Conservation (phyloP, 2,329 filamentous ascomycete species). For the Didymella lethalis region DNA sequence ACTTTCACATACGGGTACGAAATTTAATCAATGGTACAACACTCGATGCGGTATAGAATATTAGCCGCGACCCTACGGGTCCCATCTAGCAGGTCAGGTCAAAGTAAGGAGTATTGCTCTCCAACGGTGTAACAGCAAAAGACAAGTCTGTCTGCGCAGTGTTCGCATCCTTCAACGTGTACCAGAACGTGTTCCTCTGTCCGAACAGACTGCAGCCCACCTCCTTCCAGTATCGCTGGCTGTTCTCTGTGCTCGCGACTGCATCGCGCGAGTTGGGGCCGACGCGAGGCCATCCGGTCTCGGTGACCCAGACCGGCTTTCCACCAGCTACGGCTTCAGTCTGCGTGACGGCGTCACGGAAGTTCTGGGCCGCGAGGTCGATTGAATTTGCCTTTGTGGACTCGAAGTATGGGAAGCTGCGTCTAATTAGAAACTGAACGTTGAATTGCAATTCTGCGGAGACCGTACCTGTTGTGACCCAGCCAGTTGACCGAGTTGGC, state of each 20-base stretch:
- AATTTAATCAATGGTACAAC: no score
- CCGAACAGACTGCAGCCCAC: conserved; percentile 43
- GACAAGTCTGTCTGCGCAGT: conserved; percentile 50
- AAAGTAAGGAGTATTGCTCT: conserved; percentile 61
- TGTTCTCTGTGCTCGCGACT: conserved; percentile 37
- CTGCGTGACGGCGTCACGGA: conserved; percentile 68
- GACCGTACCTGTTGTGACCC: conserved; percentile 71
- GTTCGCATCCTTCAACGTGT: conserved; percentile 52
- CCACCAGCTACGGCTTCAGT: conserved; percentile 66
- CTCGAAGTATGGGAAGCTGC: conserved; percentile 80
- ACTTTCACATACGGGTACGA: no score
- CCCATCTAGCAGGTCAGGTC: conserved; percentile 58
- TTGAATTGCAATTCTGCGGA: background rate
- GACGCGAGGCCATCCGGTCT: conserved; percentile 77
- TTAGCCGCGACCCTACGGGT: no score
- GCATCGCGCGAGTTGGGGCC: conserved; percentile 37
- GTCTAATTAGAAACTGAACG: background rate
- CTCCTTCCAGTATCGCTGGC: conserved; percentile 38
- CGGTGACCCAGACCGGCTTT: conserved; percentile 83
- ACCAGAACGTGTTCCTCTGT: conserved; percentile 41
- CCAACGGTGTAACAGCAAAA: conserved; percentile 63
- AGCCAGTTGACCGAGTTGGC: conserved; percentile 76
- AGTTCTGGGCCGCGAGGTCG: conserved; percentile 68
- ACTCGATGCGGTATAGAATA: no score
- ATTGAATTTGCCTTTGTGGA: conserved; percentile 64